Conservation (phyloP, 208 protist species). For the Tritrichomonas musculus region DNA sequence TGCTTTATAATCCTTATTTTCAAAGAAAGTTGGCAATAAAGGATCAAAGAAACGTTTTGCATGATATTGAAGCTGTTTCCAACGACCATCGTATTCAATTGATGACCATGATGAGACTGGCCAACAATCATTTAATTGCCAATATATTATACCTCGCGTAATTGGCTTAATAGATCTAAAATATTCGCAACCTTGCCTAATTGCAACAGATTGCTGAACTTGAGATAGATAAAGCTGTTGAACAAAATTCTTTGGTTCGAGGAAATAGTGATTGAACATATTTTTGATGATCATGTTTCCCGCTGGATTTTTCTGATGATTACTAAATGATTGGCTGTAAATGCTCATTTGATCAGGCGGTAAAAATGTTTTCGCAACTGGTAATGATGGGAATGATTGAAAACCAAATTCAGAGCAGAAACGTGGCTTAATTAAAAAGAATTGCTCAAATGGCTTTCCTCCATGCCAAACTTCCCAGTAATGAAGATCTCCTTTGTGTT, state of each 20-base stretch:
- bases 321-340: not conserved
- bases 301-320: not conserved
- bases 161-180: not conserved
- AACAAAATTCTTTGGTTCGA: not conserved
- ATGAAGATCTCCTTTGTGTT: not conserved
- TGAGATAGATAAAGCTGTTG: not conserved
- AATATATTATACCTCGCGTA: not conserved
- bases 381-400: not conserved
- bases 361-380: not conserved
- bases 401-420: conserved; percentile 16
- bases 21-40: not conserved
- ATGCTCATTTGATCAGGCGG: not conserved
- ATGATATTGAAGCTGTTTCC: conserved; percentile 6
- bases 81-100: not conserved
- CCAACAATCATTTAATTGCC: conserved; percentile 28
- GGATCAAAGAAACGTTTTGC: not conserved
- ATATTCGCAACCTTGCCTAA: not conserved
- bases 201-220: not conserved
- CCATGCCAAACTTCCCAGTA: conserved; percentile 33
- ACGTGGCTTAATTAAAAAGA: not conserved
- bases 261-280: not conserved
- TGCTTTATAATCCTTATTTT: not conserved
- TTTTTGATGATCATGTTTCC: not conserved
- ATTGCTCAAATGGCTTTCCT: not conserved
- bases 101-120: not conserved